Conservation (phyloP, 225 moss, liverwort and hornwort species). For the Straminergon stramineum region DNA sequence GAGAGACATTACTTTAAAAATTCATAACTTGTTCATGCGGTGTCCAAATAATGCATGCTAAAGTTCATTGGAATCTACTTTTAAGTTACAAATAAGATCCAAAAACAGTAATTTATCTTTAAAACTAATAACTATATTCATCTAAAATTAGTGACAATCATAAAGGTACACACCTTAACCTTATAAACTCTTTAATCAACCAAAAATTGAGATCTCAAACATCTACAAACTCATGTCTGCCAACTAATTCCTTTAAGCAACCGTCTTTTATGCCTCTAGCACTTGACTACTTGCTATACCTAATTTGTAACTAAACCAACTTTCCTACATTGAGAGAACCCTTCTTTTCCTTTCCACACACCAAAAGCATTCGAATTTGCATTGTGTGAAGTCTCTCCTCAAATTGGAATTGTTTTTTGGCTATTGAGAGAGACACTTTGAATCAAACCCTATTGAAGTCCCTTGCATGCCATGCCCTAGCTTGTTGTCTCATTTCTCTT, state of each 20-base stretch:
- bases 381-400: not conserved
- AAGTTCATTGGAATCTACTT: fast-evolving
- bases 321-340: not conserved
- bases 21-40: fast-evolving
- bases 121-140: fast-evolving
- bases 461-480: not conserved
- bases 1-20: not conserved
- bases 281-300: not conserved
- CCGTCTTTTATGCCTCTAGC: not conserved
- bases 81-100: not conserved
- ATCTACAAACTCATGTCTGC: fast-evolving
- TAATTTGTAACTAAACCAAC: not conserved
- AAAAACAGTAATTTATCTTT: not conserved
- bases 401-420: not conserved
- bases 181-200: fast-evolving
- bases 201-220: not conserved
- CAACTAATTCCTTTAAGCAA: not conserved
- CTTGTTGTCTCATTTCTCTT: not conserved
- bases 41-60: not conserved
- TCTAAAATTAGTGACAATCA: no score
- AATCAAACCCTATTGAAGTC: not conserved
- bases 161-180: not conserved
- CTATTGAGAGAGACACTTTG: not conserved
- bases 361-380: not conserved
- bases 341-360: fast-evolving